Conservation (phyloP, 108 stramenopile species). For the Cyclotella choctawhatcheeana region DNA sequence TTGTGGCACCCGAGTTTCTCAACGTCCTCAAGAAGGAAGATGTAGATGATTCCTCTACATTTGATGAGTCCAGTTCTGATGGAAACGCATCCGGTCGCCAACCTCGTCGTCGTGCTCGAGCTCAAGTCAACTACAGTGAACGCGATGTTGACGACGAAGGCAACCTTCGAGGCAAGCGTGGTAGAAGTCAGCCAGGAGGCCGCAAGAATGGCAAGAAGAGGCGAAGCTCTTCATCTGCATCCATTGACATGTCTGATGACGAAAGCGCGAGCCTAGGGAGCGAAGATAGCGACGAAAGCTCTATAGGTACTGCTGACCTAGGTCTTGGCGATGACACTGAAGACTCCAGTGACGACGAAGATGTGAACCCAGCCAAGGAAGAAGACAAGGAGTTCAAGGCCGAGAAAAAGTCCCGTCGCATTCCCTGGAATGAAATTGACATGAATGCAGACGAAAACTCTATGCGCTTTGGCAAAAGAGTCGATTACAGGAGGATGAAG, state of each 20-base stretch:
- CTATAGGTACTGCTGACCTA: not conserved
- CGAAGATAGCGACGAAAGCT: not conserved
- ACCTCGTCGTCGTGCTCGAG: constrained; percentile 12
- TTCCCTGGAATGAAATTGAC: constrained; percentile 46
- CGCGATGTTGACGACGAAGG: constrained; percentile 18
- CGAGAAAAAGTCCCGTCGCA: constrained; percentile 8
- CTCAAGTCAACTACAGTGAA: constrained; percentile 11
- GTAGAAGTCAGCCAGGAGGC: not conserved
- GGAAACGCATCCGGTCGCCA: not conserved
- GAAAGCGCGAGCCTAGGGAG: not conserved
- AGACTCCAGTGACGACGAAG: constrained; percentile 2
- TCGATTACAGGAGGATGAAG: constrained; percentile 23
- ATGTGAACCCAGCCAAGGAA: constrained; percentile 5
- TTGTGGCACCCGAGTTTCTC: constrained; percentile 41
- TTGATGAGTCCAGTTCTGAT: constrained; percentile 9
- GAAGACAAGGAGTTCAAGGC: not conserved
- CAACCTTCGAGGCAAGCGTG: not conserved
- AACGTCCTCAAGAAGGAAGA: constrained; percentile 33
- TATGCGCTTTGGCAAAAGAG: constrained; percentile 6
- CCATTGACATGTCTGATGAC: not conserved
- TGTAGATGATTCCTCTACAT: not conserved
- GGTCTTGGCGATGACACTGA: not conserved
- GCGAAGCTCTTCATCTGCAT: not conserved
- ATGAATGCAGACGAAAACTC: constrained; percentile 3
- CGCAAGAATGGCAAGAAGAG: constrained; percentile 6